These are phyloP conservation scores for Penicillium brasilianum DNA, from an alignment of 2,329 filamentous ascomycete genomes.

Conservation along the genomic window DNA sequence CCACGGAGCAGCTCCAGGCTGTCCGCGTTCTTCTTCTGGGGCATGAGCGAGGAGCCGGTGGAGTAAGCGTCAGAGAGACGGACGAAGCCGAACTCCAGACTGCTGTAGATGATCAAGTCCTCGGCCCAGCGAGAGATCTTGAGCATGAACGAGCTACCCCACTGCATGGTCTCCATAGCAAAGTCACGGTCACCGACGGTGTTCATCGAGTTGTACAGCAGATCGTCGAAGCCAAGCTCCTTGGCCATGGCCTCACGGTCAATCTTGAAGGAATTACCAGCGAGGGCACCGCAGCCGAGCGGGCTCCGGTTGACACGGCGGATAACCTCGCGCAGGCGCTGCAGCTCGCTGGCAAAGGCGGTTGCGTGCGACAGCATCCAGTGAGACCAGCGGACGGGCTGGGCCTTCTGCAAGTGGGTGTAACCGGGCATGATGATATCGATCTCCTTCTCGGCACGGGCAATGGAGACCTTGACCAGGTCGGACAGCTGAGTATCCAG, in stretches of 20 bases:
- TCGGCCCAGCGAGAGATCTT: constrained; percentile 82
- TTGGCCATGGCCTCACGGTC: constrained; percentile 78
- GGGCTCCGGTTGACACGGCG: constrained; percentile 74
- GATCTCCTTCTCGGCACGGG: constrained; percentile 74
- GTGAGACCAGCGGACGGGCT: constrained; percentile 81
- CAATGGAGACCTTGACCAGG: constrained; percentile 71
- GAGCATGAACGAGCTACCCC: constrained; percentile 76
- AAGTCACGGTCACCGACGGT: constrained; percentile 81
- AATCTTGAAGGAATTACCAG: constrained; percentile 81
- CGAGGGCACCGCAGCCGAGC: constrained; percentile 76
- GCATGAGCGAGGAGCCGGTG: constrained; percentile 78
- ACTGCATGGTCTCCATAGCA: constrained; percentile 79
- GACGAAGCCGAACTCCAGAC: constrained; percentile 77
- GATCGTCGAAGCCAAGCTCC: constrained; percentile 78
- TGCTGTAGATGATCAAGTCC: constrained; percentile 83
- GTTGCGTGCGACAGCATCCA: constrained; percentile 78
- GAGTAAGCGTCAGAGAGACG: constrained; percentile 78
- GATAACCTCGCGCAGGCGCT: constrained; percentile 75
- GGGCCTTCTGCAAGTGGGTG: constrained; percentile 82
- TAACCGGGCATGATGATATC: constrained; percentile 85
- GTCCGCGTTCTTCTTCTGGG: constrained; percentile 82
- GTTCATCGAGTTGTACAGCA: constrained; percentile 78
- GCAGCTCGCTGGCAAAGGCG: constrained; percentile 73
- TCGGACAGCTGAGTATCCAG: constrained; percentile 72
- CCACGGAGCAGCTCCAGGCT: constrained; percentile 76